Conservation (phyloP, 441 rosid species). For the Populus hybrid region DNA sequence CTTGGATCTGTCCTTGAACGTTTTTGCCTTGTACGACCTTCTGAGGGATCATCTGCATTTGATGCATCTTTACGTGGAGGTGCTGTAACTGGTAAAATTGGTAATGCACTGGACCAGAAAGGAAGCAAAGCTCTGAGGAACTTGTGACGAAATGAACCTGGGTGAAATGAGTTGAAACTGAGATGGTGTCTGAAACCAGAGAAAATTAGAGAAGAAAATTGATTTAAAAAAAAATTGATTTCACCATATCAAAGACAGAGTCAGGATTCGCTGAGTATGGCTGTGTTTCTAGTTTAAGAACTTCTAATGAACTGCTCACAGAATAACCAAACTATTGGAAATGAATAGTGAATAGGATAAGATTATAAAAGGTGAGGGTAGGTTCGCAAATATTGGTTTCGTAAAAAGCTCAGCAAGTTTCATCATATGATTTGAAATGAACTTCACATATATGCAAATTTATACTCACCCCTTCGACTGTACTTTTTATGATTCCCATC, state of each 20-base stretch:
- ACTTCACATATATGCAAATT: constrained; percentile 2
- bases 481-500: constrained; percentile 84
- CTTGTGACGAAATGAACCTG: constrained; percentile 91
- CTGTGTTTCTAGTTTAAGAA: neutral
- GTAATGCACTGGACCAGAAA: constrained; percentile 97
- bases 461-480: constrained; percentile 70
- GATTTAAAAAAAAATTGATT: neutral
- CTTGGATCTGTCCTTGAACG: constrained; percentile 82
- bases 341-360: neutral
- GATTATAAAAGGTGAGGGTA: neutral
- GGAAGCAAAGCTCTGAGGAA: constrained; percentile 92
- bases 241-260: neutral
- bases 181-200: neutral
- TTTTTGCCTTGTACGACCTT: constrained; percentile 65
- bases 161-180: constrained; percentile 12
- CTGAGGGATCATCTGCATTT: constrained; percentile 62
- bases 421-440: constrained; percentile 5
- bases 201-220: constrained; percentile 1
- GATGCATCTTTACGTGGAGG: constrained; percentile 78
- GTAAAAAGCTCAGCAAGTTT: neutral
- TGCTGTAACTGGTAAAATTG: constrained; percentile 93
- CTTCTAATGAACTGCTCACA: constrained; percentile 3
- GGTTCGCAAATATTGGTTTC: neutral
- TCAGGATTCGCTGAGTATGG: neutral
- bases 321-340: neutral